phyloP scores from a whole-genome alignment of 2,329 filamentous ascomycete species.

The Penicillium thymicola region DNA sequence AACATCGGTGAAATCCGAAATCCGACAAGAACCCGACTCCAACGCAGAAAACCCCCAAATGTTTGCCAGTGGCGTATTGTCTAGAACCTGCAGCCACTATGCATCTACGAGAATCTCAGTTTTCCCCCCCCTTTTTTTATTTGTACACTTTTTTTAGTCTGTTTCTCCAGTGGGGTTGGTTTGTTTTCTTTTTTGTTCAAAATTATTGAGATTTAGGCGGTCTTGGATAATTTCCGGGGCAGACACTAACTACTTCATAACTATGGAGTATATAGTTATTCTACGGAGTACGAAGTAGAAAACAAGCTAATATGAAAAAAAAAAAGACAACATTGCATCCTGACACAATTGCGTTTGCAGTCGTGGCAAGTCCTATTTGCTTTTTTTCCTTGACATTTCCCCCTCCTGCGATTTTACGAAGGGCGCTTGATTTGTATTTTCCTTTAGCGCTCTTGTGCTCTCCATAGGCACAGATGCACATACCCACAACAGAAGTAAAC shows the following conservation, averaged over 20 bases:
- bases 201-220: neutral
- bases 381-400: neutral
- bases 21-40: neutral
- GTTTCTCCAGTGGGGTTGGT: neutral
- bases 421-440: neutral
- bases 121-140: neutral
- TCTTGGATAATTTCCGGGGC: neutral
- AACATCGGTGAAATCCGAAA: neutral
- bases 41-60: neutral
- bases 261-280: neutral
- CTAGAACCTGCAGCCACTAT: slow-evolving; percentile 10
- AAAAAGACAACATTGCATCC: slow-evolving; percentile 3
- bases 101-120: neutral
- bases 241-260: neutral
- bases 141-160: neutral
- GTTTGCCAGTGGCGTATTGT: slow-evolving; percentile 6
- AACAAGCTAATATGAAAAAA: neutral
- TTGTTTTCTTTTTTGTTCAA: neutral
- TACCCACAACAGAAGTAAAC: neutral
- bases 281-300: neutral
- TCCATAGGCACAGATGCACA: neutral
- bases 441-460: neutral
- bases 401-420: neutral
- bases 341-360: slow-evolving; percentile 4
- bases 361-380: neutral